These are phyloP conservation scores for Piper betle DNA, from an alignment of 164 flowering plant genomes.

Conservation along the genomic window DNA sequence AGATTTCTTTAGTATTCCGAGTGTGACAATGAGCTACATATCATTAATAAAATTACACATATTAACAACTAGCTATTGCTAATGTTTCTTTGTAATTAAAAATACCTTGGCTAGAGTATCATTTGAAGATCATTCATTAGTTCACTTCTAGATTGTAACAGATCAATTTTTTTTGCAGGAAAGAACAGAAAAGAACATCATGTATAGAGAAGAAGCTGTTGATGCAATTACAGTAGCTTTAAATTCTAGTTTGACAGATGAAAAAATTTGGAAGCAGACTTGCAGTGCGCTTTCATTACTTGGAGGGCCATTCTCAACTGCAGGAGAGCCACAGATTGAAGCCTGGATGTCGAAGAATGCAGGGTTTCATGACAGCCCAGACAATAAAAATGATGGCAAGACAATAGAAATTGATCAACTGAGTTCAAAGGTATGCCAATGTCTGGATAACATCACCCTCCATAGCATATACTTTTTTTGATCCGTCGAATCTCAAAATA, in stretches of 20 bases:
- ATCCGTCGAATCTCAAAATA: too few relatives aligned
- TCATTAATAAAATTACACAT: too few relatives aligned
- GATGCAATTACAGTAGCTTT: conserved; percentile 45
- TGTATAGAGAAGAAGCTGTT: conserved; percentile 55
- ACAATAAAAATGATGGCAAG: conserved; percentile 11
- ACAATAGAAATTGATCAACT: conserved; percentile 10
- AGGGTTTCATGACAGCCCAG: conserved; percentile 21
- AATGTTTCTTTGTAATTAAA: too few relatives aligned
- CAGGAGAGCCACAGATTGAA: conserved; percentile 29
- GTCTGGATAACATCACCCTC: neutral
- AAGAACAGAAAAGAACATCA: conserved; percentile 27
- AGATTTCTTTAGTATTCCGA: too few relatives aligned
- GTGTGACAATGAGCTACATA: too few relatives aligned
- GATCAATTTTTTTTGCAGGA: conserved; percentile 24
- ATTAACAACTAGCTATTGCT: too few relatives aligned
- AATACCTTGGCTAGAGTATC: too few relatives aligned
- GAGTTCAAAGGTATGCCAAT: conserved; percentile 18
- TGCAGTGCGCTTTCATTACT: conserved; percentile 50
- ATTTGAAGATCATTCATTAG: neutral
- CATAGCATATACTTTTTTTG: neutral
- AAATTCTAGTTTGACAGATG: conserved; percentile 36
- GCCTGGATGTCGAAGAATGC: conserved; percentile 37
- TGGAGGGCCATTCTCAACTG: conserved; percentile 37
- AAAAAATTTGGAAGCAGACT: conserved; percentile 27
- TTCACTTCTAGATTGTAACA: neutral